A percentile compares a stretch with the other conserved stretches of the same genome.
phyloP scores from a whole-genome alignment of 805 yeast genomes.

The Starmera quercuum region DNA sequence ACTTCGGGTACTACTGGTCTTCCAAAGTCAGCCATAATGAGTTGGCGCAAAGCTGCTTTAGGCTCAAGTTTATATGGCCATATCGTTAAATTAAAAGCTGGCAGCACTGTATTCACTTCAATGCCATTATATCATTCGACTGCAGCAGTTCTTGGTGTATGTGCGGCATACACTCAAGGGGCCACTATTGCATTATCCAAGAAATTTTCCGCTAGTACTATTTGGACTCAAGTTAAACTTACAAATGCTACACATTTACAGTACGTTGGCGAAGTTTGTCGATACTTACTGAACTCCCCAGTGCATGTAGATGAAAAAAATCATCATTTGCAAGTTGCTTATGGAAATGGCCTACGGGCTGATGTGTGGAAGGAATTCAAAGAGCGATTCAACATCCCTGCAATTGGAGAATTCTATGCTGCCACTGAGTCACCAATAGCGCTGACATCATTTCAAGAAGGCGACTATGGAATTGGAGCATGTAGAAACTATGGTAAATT shows the following conservation, averaged over 20 bases:
- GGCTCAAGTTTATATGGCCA: constrained; percentile 66
- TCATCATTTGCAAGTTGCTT: constrained; percentile 63
- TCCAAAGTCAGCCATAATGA: constrained; percentile 89
- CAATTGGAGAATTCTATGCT: constrained; percentile 87
- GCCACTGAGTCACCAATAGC: constrained; percentile 92
- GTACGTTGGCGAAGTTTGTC: constrained; percentile 92
- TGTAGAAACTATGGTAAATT: constrained; percentile 71
- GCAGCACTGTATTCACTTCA: constrained; percentile 68
- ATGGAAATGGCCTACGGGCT: constrained; percentile 85
- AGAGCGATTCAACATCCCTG: constrained; percentile 62
- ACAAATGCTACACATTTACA: constrained; percentile 74
- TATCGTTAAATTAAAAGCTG: constrained; percentile 49
- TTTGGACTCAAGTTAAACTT: constrained; percentile 83
- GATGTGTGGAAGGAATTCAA: constrained; percentile 86
- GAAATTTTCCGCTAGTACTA: constrained; percentile 75
- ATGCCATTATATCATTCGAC: constrained; percentile 97
- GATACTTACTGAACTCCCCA: constrained; percentile 67
- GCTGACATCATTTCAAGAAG: constrained; percentile 69
- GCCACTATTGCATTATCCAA: constrained; percentile 72
- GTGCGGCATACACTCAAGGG: constrained; percentile 61
- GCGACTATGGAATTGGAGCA: constrained; percentile 81
- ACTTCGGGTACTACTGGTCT: constrained; percentile 95
- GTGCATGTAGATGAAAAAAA: constrained; percentile 55
- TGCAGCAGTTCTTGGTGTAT: constrained; percentile 78
- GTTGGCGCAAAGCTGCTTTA: constrained; percentile 78